Percentiles rank a stretch among this genome's conserved stretches.
These are phyloP conservation scores for Chloropicon primus DNA, from an alignment of 139 green algal species.

Conservation along the genomic window DNA sequence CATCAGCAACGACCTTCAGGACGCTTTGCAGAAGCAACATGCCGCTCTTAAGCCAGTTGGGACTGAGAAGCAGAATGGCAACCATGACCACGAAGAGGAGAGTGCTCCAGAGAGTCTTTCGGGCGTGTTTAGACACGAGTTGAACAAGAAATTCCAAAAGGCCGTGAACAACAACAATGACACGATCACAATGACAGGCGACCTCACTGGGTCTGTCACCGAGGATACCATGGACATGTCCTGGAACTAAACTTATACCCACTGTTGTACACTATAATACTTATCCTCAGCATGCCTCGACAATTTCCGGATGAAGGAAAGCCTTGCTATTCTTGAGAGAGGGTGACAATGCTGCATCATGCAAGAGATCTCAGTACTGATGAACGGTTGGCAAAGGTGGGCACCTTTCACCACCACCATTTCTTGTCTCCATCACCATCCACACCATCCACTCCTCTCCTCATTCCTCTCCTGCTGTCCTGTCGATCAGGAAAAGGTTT, in stretches of 20 bases:
- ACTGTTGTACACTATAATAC: too few relatives aligned
- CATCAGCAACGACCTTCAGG: conserved; percentile 2
- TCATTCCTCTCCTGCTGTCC: too few relatives aligned
- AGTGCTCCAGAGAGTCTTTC: conserved; percentile 11
- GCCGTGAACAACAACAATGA: not conserved
- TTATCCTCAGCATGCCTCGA: too few relatives aligned
- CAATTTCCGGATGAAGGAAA: too few relatives aligned
- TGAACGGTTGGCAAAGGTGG: too few relatives aligned
- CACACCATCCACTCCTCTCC: too few relatives aligned
- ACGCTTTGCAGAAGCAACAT: conserved; percentile 26
- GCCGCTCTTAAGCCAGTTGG: conserved; percentile 28
- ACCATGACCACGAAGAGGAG: not conserved
- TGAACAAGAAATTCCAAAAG: not conserved
- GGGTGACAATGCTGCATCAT: too few relatives aligned
- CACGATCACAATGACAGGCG: not conserved
- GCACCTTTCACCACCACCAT: too few relatives aligned
- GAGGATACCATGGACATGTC: not conserved
- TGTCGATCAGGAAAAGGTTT: too few relatives aligned
- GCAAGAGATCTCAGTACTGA: too few relatives aligned
- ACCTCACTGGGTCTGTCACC: not conserved
- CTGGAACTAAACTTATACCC: not conserved
- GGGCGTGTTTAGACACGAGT: not conserved
- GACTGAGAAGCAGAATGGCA: not conserved
- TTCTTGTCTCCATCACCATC: too few relatives aligned
- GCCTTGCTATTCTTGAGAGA: too few relatives aligned